Evolutionary conservation across 495 filamentous ascomycete genomes (phyloP).

Genomic region (Penicillium waksmanii): DNA sequence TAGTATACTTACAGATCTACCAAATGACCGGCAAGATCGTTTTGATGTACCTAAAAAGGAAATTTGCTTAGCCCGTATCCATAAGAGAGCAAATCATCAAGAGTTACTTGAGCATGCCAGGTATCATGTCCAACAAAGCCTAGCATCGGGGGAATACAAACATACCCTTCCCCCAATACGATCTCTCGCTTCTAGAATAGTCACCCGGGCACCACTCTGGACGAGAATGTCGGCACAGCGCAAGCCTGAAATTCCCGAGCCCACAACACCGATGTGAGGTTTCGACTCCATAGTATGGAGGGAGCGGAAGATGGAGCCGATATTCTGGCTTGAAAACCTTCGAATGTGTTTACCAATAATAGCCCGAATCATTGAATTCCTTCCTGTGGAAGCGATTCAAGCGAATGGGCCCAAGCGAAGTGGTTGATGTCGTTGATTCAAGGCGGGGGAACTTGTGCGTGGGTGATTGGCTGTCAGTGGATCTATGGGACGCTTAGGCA

Average conservation of each 20-base stretch:
- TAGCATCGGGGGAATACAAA: conserved; percentile 3
- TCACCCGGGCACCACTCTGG: conserved; percentile 77
- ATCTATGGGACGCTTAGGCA: conserved; percentile 11
- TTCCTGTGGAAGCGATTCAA: not conserved
- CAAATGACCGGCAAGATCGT: conserved; percentile 40
- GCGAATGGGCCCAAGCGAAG: not conserved
- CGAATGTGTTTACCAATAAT: not conserved
- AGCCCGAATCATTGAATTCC: conserved; percentile 7
- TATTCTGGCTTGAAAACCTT: not conserved
- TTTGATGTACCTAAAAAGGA: conserved; percentile 42
- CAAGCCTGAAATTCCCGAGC: conserved; percentile 86
- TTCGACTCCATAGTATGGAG: conserved; percentile 32
- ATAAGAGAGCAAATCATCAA: not conserved
- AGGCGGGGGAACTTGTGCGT: conserved; percentile 14
- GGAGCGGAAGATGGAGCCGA: not conserved
- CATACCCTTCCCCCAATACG: conserved; percentile 81
- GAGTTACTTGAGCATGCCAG: not conserved
- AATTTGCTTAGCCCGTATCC: not conserved
- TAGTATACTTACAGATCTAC: conserved; percentile 50
- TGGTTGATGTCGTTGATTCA: conserved; percentile 20
- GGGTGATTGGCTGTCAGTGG: conserved; percentile 27
- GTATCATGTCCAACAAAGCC: not conserved
- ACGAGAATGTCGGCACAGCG: conserved; percentile 82
- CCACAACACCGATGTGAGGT: conserved; percentile 73
- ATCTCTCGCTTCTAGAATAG: conserved; percentile 82